These are phyloP conservation scores for Cyberlindnera misumaiensis DNA, from an alignment of 805 yeast species.

Conservation along the genomic window DNA sequence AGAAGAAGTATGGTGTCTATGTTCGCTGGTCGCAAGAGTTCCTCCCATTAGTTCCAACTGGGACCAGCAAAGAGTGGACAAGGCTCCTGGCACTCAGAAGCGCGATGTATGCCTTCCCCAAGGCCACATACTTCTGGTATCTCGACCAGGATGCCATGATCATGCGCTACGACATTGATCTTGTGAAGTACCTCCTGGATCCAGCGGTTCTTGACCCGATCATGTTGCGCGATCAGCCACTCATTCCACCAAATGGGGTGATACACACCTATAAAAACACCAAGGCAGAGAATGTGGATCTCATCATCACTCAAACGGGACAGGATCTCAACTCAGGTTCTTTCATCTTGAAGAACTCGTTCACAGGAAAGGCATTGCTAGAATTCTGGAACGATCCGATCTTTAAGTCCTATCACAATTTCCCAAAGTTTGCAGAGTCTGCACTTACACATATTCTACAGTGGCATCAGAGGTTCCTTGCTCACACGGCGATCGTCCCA, in stretches of 20 bases:
- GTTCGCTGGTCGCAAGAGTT: conserved; percentile 85
- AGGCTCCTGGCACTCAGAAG: conserved; percentile 62
- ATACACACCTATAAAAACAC: conserved; percentile 63
- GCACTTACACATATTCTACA: conserved; percentile 83
- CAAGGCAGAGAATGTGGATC: conserved; percentile 44
- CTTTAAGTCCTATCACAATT: conserved; percentile 54
- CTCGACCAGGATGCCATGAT: conserved; percentile 73
- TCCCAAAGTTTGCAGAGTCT: conserved; percentile 51
- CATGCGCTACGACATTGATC: conserved; percentile 59
- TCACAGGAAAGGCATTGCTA: conserved; percentile 58
- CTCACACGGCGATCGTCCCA: conserved; percentile 68
- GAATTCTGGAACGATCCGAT: conserved; percentile 77
- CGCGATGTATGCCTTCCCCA: conserved; percentile 91
- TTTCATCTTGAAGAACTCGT: conserved; percentile 63
- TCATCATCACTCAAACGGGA: conserved; percentile 66
- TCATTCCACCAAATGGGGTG: conserved; percentile 60
- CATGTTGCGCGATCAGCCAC: conserved; percentile 63
- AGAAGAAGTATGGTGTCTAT: conserved; percentile 75
- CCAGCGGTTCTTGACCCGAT: conserved; percentile 57
- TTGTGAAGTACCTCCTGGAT: conserved; percentile 52
- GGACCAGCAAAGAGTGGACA: conserved; percentile 51
- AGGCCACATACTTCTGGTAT: conserved; percentile 88
- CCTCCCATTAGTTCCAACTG: conserved; percentile 46
- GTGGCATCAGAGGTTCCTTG: conserved; percentile 85
- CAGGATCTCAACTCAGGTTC: conserved; percentile 60